Base-by-base conservation (phyloP, 345 rosid genomes). In the Aquilaria yunnanensis region DNA sequence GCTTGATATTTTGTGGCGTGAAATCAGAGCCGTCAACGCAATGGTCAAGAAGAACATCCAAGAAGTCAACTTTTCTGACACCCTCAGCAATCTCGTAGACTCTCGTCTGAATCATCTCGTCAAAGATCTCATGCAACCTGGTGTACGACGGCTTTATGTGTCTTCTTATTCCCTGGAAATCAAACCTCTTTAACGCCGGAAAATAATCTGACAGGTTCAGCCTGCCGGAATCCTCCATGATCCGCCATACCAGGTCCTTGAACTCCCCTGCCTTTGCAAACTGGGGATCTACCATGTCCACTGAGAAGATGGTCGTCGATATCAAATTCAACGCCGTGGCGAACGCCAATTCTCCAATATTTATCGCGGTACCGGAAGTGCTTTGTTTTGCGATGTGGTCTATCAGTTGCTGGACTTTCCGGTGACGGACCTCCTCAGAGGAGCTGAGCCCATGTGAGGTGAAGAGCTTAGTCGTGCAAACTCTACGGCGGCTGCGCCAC, bases 401-500 rank as follows among this genome's bases (percentile, higher is more conserved):
- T 37, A 78, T 13, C 12, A 78, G 77, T 60, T 74, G 74, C 47
- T 60, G 54, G 43, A 72, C 75, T 62, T 68, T 78, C 12, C 62
- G 51, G 56, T 66, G 76, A 14, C 79, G 67, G 16, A 74, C 59
- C 71, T 69, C 68, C 55, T 73, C 74, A 45, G 63, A 57, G 13
- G 62, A 59, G 65, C 74, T 74, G 45, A 80, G 70, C 33, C 67
- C 58, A 13, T 63, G 73, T 34, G 55, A 54, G 12, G 77, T 43
- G 51, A 80, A 71, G 61, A 80, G 2, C 31, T 80, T 67, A n/a
- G 68, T 64, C 68, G 51, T 70, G 70, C 81, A 80, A 2, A 71
- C 10, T n/a, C 80, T 71, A 34, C 84, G 75, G 10, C 77, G 76
- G 66, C 56, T 69, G 14, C 76, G 70, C 83, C 83, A 78, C 34